These are phyloP conservation scores for Trametes cubensis DNA, from an alignment of 768 basidiomycete species.

Conservation along the genomic window DNA sequence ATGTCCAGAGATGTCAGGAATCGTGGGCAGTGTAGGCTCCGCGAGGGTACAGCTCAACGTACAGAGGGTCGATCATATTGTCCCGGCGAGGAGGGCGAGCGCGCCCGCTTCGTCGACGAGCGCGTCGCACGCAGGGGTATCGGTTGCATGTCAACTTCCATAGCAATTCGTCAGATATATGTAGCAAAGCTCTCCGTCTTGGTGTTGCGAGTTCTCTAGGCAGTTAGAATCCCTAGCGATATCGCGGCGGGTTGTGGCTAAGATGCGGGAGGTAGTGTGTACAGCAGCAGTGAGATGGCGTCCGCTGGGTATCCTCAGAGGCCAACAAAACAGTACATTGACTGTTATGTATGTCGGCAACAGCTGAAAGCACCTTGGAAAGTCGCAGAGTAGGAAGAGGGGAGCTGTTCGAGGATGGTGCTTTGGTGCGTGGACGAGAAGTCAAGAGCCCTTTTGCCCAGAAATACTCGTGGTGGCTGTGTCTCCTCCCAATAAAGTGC, in stretches of 20 bases:
- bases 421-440: background rate
- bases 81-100: slow-evolving; percentile 58
- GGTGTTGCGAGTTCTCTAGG: no score
- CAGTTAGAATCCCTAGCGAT: no score
- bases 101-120: slow-evolving; percentile 52
- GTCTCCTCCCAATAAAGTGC: background rate
- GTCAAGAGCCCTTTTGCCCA: slow-evolving; percentile 2
- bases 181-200: background rate
- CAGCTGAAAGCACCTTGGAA: no score
- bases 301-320: no score
- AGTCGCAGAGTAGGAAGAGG: no score
- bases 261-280: no score
- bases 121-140: slow-evolving; percentile 42
- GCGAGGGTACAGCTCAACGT: slow-evolving; percentile 28
- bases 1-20: background rate
- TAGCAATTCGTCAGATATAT: slow-evolving; percentile 23
- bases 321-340: no score
- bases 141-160: slow-evolving; percentile 63
- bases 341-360: no score
- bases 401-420: background rate
- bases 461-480: slow-evolving; percentile 11
- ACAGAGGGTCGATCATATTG: slow-evolving; percentile 60
- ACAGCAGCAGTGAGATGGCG: no score
- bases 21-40: background rate
- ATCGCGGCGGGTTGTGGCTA: no score